Base-by-base conservation (phyloP, 1,139 yeast genomes). In the Saccharomyces hybrid region DNA sequence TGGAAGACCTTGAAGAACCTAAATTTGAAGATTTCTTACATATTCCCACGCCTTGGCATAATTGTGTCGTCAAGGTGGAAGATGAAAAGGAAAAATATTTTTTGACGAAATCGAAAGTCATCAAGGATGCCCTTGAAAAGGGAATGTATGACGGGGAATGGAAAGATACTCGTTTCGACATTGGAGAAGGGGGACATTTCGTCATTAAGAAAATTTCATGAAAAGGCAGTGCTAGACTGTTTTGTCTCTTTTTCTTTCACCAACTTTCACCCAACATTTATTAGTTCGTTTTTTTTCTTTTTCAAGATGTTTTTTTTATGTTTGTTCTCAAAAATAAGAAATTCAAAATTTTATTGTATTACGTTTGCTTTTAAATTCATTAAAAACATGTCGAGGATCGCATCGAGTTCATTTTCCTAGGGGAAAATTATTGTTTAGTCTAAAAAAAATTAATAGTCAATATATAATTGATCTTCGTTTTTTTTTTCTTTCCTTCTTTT, bases 11-110 rank as follows among this genome's bases (percentile, higher is more conserved):
- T 28, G 71, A 67, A 32, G 79, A 76, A 54, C 76, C 75, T 4
- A 60, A 60, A 28, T 73, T 65, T 60, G 76, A 72, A 44, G 84
- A 79, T 59, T 70, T 79, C 58, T 73, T 82, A 56, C 86, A 82
- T 62, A 80, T 82, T 56, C 85, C 86, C 48, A 81, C 85, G 0
- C 85, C 86, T 46, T 82, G 85, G 85, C 86, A 81, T 66, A 82
- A 82, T 62, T 72, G 81, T 53, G 76, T 81, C 23, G 77, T 79
- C 32, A 73, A 74, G 51, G 68, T 79, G 52, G 67, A 75, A 14
- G 64, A 60, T 47, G 58, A 61, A 11, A 51, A 50, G 23, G 61
- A 63, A 9, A 59, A 58, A 28, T 66, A 54, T 53, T 71, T 62
- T 54, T 62, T 73, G 56, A 68, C 74, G 4, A 72, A 71, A 54